A percentile compares a stretch with the other conserved stretches of the same genome.
Conservation (phyloP, 1,139 yeast genomes). For the Yamadazyma atmosphaerica region DNA sequence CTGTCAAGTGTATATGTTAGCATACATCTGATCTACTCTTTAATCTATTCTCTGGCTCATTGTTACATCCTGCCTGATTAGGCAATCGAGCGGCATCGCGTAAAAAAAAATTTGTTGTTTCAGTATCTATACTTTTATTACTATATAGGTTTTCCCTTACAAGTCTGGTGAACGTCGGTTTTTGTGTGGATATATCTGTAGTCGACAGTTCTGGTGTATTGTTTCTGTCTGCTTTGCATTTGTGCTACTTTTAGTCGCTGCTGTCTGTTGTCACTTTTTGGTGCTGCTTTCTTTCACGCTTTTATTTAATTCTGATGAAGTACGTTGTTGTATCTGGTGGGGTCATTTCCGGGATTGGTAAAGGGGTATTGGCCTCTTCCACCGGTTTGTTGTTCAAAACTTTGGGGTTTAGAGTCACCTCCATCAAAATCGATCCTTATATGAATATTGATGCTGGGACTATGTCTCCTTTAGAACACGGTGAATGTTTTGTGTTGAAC, state of each 20-base stretch:
- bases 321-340: slow-evolving; percentile 99
- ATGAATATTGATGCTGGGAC: slow-evolving; percentile 99
- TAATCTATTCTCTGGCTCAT: not conserved
- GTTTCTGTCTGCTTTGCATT: too few relatives aligned
- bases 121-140: too few relatives aligned
- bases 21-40: not conserved
- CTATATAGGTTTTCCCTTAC: too few relatives aligned
- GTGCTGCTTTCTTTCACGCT: too few relatives aligned
- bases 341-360: slow-evolving; percentile 98
- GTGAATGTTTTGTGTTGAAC: slow-evolving; percentile 95
- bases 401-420: slow-evolving; percentile 89
- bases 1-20: slow-evolving; percentile 6
- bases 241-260: too few relatives aligned
- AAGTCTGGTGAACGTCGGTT: too few relatives aligned
- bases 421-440: slow-evolving; percentile 97
- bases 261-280: too few relatives aligned
- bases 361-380: slow-evolving; percentile 95
- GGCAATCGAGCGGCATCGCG: not conserved
- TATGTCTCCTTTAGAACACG: slow-evolving; percentile 98
- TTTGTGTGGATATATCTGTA: too few relatives aligned
- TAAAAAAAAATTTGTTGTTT: not conserved
- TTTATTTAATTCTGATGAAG: slow-evolving; percentile 55
- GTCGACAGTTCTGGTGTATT: too few relatives aligned
- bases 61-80: slow-evolving; percentile 1
- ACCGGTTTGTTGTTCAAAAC: slow-evolving; percentile 95